A percentile compares a stretch with the other conserved stretches of the same genome.
Evolutionary conservation across 768 basidiomycete species (phyloP).

Genomic region (Crucibulum laeve): DNA sequence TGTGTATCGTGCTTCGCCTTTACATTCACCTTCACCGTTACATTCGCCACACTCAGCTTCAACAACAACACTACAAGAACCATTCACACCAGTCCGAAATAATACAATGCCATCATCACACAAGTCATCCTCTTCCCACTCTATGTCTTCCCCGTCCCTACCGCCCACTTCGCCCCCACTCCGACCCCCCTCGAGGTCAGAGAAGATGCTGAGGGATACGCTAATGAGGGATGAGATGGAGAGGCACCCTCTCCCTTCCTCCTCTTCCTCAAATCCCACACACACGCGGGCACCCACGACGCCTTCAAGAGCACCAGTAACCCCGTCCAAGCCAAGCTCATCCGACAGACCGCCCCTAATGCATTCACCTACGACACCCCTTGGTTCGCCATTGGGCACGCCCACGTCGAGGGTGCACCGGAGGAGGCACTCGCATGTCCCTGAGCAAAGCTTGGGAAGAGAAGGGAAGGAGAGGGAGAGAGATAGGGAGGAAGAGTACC

Average conservation of each 20-base stretch:
- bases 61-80: too few species aligned
- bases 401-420: slow-evolving; percentile 9
- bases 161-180: slow-evolving; percentile 10
- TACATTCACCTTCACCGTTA: too few species aligned
- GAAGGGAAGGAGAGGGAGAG: neutral
- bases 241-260: slow-evolving; percentile 17
- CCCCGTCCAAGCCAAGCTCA: slow-evolving; percentile 2
- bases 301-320: slow-evolving; percentile 1
- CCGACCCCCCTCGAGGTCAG: slow-evolving; percentile 46
- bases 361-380: neutral
- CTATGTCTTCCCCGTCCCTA: too few species aligned
- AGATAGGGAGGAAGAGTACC: neutral
- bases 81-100: too few species aligned
- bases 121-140: too few species aligned
- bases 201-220: slow-evolving; percentile 52
- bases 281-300: neutral
- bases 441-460: too few species aligned
- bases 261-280: neutral
- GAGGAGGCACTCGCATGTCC: slow-evolving; percentile 25
- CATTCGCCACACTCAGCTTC: too few species aligned
- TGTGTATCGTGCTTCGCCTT: too few species aligned
- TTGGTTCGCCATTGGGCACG: neutral
- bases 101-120: too few species aligned
- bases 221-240: slow-evolving; percentile 42
- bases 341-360: neutral